Evolutionary conservation across 805 yeast genomes (phyloP).

Genomic region (Saccharomycopsis schoenii): DNA sequence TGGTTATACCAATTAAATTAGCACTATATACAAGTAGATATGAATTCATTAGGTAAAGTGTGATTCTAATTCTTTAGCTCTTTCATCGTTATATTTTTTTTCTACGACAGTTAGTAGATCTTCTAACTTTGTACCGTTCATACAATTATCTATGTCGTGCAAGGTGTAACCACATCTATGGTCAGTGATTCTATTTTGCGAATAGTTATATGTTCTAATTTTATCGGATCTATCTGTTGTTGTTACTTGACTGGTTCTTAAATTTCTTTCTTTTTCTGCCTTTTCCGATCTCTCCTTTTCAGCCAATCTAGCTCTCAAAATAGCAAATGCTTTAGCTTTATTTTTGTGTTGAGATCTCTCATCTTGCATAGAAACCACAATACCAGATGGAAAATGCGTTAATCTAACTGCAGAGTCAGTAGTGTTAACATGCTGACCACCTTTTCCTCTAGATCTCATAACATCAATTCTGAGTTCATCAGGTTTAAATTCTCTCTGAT

Average conservation of each 20-base stretch:
- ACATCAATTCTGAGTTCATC: constrained; percentile 89
- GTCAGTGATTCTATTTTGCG: constrained; percentile 89
- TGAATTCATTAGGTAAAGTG: neutral
- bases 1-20: neutral
- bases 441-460: constrained; percentile 96
- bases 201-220: constrained; percentile 85
- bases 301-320: constrained; percentile 75
- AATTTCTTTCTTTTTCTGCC: constrained; percentile 52
- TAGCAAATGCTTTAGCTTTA: constrained; percentile 82
- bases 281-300: constrained; percentile 62
- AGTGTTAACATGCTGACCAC: constrained; percentile 97
- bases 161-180: constrained; percentile 77
- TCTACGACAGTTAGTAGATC: constrained; percentile 45
- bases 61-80: constrained; percentile 27
- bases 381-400: constrained; percentile 86
- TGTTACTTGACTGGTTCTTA: constrained; percentile 74
- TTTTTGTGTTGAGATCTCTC: constrained; percentile 92
- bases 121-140: constrained; percentile 51
- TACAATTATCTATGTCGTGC: constrained; percentile 62
- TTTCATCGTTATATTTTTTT: constrained; percentile 34
- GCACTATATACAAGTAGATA: neutral
- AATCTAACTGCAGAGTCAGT: constrained; percentile 95
- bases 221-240: constrained; percentile 89
- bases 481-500: constrained; percentile 65
- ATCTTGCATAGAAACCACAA: constrained; percentile 84